Evolutionary conservation across 768 basidiomycete genomes (phyloP).

Genomic region (Boletus reticulatus): DNA sequence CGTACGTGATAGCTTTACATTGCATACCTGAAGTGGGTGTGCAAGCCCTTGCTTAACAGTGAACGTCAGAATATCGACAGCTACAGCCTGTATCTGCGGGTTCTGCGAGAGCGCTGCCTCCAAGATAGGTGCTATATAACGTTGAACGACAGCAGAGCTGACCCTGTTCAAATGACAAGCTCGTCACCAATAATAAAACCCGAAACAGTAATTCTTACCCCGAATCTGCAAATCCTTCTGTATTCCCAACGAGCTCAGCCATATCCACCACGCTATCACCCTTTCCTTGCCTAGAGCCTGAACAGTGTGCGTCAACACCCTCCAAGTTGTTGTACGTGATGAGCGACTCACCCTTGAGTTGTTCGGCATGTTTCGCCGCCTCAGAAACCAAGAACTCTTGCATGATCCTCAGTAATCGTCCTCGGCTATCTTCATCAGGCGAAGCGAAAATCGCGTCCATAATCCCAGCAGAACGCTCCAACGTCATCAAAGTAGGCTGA

Average conservation of each 20-base stretch:
- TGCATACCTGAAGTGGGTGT: constrained; percentile 82
- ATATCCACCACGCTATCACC: constrained; percentile 64
- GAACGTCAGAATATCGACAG: constrained; percentile 88
- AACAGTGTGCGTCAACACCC: background rate
- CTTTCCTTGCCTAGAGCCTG: constrained; percentile 23
- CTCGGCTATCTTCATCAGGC: constrained; percentile 65
- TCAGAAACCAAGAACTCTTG: constrained; percentile 90
- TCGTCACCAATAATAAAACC: background rate
- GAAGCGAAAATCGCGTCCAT: constrained; percentile 90
- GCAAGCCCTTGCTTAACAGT: constrained; percentile 97
- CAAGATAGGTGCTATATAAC: constrained; percentile 81
- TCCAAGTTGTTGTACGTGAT: background rate
- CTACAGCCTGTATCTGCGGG: constrained; percentile 70
- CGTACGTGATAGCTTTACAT: background rate
- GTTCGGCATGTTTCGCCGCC: constrained; percentile 69
- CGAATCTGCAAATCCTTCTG: constrained; percentile 94
- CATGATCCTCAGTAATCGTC: constrained; percentile 79
- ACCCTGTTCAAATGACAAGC: constrained; percentile 51
- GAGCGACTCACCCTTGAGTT: constrained; percentile 56
- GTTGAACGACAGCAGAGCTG: constrained; percentile 91
- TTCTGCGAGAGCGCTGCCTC: constrained; percentile 75
- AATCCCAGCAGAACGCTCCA: constrained; percentile 71
- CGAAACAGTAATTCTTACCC: constrained; percentile 58
- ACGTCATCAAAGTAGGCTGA: constrained; percentile 87
- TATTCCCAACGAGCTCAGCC: constrained; percentile 93